A percentile compares a stretch with the other conserved stretches of the same genome.
Conservation (phyloP, 345 rosid genomes). For the Citrus trifoliata region DNA sequence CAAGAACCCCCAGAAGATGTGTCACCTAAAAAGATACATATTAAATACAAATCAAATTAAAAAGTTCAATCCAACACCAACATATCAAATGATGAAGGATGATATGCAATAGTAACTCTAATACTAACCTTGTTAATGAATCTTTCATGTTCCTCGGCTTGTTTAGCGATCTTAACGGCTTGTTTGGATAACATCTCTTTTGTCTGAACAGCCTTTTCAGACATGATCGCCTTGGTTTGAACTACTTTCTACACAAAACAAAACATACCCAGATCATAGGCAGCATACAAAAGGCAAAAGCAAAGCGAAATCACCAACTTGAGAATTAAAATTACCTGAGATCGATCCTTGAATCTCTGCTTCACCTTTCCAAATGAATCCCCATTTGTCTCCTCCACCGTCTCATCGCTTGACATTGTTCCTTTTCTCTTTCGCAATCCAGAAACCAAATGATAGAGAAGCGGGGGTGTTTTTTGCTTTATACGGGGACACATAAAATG, state of each 20-base stretch:
- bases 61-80: not conserved
- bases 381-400: conserved; percentile 36
- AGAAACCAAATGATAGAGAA: not conserved
- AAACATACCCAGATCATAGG: conserved; percentile 18
- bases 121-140: conserved; percentile 68
- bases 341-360: conserved; percentile 56
- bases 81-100: not conserved
- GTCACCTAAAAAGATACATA: conserved; percentile 54
- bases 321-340: conserved; percentile 38
- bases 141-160: conserved; percentile 89
- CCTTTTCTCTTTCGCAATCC: not conserved
- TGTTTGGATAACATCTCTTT: conserved; percentile 83
- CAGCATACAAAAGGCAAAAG: not conserved
- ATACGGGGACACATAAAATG: not conserved
- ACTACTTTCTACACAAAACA: conserved; percentile 52
- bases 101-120: not conserved
- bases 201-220: conserved; percentile 78
- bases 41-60: conserved; percentile 10
- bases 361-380: conserved; percentile 39
- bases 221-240: conserved; percentile 71
- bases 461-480: not conserved
- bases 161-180: conserved; percentile 89
- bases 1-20: conserved; percentile 85
- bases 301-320: not conserved
- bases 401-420: conserved; percentile 50